phyloP scores from a whole-genome alignment of 163 green algal genomes.

The Coccomyxa subellipsoidea region DNA sequence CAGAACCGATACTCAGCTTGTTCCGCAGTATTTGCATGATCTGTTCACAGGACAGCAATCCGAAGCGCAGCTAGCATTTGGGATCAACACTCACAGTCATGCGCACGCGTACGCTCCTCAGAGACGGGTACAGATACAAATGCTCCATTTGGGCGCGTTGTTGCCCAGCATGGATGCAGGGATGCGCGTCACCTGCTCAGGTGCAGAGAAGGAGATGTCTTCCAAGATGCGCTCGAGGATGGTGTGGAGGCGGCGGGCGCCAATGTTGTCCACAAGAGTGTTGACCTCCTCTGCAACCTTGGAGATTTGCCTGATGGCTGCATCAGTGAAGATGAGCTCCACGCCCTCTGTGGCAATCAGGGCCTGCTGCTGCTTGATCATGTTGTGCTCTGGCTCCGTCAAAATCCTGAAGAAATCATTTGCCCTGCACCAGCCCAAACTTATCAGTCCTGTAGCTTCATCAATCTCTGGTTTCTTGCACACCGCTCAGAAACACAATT shows the following conservation, averaged over 20 bases:
- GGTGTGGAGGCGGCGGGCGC: conserved; percentile 87
- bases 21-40: too few species aligned
- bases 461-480: too few species aligned
- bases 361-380: conserved; percentile 88
- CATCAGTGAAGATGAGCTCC: conserved; percentile 79
- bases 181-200: conserved; percentile 53
- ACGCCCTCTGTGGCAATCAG: conserved; percentile 90
- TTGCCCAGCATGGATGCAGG: background rate
- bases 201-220: conserved; percentile 88
- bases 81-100: too few species aligned
- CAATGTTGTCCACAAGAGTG: conserved; percentile 84
- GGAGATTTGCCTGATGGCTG: conserved; percentile 68
- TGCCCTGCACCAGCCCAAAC: conserved; percentile 17
- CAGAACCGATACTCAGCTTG: background rate
- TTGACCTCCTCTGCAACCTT: conserved; percentile 70
- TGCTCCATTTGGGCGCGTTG: too few species aligned
- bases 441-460: background rate
- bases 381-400: conserved; percentile 91
- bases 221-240: conserved; percentile 90
- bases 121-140: too few species aligned
- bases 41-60: too few species aligned
- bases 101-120: too few species aligned
- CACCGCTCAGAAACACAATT: too few species aligned
- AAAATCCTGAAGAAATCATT: conserved; percentile 94
- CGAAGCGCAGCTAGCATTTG: too few species aligned